phyloP scores from a whole-genome alignment of 2,329 filamentous ascomycete genomes.

The Ophidiomyces ophidiicola region DNA sequence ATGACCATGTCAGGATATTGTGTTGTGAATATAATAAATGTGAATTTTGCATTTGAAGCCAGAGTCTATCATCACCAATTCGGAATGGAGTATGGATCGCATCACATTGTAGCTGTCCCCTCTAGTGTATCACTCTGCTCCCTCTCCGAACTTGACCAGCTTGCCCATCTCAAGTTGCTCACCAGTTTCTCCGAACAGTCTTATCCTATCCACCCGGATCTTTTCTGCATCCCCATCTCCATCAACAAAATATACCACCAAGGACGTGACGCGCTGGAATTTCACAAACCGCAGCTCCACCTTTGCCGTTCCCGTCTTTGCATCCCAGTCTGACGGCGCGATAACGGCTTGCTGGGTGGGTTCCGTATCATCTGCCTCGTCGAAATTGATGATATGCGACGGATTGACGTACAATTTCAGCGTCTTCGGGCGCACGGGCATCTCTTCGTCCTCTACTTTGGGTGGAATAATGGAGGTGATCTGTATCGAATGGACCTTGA shows the following conservation, averaged over 20 bases:
- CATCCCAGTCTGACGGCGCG: slow-evolving; percentile 65
- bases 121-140: too few relatives aligned
- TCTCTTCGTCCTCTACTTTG: slow-evolving; percentile 56
- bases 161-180: slow-evolving; percentile 90
- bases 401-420: slow-evolving; percentile 81
- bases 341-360: slow-evolving; percentile 71
- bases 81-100: too few relatives aligned
- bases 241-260: slow-evolving; percentile 80
- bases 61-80: background rate
- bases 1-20: too few relatives aligned
- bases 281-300: slow-evolving; percentile 79
- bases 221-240: slow-evolving; percentile 74
- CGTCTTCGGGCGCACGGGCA: slow-evolving; percentile 66
- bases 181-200: slow-evolving; percentile 73
- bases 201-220: slow-evolving; percentile 53
- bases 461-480: slow-evolving; percentile 65
- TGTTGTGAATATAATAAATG: too few relatives aligned
- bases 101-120: too few relatives aligned
- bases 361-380: slow-evolving; percentile 78
- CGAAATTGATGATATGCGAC: slow-evolving; percentile 82
- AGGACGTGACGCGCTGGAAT: slow-evolving; percentile 82
- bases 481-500: slow-evolving; percentile 80
- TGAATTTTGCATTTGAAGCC: too few relatives aligned
- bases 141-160: slow-evolving; percentile 81
- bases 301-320: slow-evolving; percentile 56